Percentiles rank a stretch among this genome's conserved stretches.
phyloP scores from a whole-genome alignment of 768 basidiomycete genomes.

The Pleurotus giganteus region DNA sequence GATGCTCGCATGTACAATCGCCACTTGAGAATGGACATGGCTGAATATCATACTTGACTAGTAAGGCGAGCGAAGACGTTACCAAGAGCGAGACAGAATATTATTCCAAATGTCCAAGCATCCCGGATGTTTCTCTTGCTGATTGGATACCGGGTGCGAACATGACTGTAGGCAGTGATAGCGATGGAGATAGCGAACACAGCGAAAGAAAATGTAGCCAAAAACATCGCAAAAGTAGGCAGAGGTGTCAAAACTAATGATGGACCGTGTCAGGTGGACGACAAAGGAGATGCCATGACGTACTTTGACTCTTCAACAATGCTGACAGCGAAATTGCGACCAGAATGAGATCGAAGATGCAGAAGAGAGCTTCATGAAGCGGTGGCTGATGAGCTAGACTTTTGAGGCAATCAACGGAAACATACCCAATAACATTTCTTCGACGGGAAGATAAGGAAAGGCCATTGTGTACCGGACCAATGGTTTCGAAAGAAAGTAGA shows the following conservation, averaged over 20 bases:
- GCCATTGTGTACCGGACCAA: constrained; percentile 4
- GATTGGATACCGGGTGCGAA: constrained; percentile 3
- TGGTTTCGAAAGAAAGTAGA: background rate
- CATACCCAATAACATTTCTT: constrained; percentile 6
- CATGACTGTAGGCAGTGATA: constrained; percentile 1
- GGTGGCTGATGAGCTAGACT: background rate
- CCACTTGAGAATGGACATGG: background rate
- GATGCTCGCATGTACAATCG: constrained; percentile 1
- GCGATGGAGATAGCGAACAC: constrained; percentile 3
- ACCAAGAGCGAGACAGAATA: constrained; percentile 2
- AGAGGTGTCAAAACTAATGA: background rate
- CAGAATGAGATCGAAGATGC: constrained; percentile 3
- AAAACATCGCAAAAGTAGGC: constrained; percentile 4
- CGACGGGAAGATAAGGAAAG: constrained; percentile 2
- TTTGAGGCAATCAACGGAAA: background rate
- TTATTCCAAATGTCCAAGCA: constrained; percentile 1
- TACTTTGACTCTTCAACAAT: constrained; percentile 4
- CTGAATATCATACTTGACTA: background rate
- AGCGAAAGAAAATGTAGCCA: constrained; percentile 6
- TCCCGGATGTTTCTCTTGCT: background rate
- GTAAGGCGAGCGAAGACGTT: background rate
- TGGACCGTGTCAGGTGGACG: background rate
- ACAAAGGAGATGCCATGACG: background rate
- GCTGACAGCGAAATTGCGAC: constrained; percentile 1
- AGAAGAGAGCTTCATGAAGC: background rate